Percentiles rank a stretch among this genome's conserved stretches.
These are phyloP conservation scores for Aureobasidium sp. DNA, from an alignment of 2,329 filamentous ascomycete genomes.

Conservation along the genomic window DNA sequence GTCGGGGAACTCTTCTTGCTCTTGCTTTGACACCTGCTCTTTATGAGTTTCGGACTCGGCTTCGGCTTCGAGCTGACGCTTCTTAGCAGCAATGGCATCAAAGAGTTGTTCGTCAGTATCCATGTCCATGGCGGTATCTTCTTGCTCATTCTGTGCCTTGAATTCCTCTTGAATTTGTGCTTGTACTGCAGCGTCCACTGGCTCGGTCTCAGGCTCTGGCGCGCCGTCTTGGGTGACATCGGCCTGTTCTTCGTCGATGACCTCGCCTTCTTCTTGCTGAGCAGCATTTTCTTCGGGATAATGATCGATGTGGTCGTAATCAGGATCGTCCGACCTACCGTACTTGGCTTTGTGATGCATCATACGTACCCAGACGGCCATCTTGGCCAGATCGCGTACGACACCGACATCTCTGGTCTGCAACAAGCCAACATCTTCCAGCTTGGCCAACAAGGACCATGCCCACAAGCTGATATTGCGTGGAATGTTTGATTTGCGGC, in stretches of 20 bases:
- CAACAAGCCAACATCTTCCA: slow-evolving; percentile 60
- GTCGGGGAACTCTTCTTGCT: slow-evolving; percentile 18
- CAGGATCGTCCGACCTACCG: slow-evolving; percentile 32
- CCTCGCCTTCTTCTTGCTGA: slow-evolving; percentile 24
- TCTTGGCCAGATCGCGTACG: slow-evolving; percentile 72
- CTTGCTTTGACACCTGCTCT: slow-evolving; percentile 16
- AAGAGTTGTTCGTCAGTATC: not conserved
- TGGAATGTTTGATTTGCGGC: slow-evolving; percentile 41
- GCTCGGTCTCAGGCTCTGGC: slow-evolving; percentile 18
- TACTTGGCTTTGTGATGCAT: slow-evolving; percentile 36
- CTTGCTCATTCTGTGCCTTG: not conserved
- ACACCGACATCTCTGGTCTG: slow-evolving; percentile 67
- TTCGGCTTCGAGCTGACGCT: slow-evolving; percentile 5
- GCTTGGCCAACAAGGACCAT: slow-evolving; percentile 71
- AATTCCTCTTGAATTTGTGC: not conserved
- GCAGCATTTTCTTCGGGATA: not conserved
- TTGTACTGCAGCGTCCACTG: not conserved
- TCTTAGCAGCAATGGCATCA: slow-evolving; percentile 13
- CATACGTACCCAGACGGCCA: slow-evolving; percentile 55
- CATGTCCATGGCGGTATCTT: not conserved
- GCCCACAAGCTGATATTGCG: slow-evolving; percentile 72
- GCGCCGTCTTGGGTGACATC: slow-evolving; percentile 5
- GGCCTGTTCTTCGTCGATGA: not conserved
- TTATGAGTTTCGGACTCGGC: not conserved
- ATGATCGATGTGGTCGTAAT: slow-evolving; percentile 30